A percentile compares a stretch with the other conserved stretches of the same genome.
phyloP scores from a whole-genome alignment of 1,284 basidiomycete genomes.

The Sanguinoderma infundibulare region DNA sequence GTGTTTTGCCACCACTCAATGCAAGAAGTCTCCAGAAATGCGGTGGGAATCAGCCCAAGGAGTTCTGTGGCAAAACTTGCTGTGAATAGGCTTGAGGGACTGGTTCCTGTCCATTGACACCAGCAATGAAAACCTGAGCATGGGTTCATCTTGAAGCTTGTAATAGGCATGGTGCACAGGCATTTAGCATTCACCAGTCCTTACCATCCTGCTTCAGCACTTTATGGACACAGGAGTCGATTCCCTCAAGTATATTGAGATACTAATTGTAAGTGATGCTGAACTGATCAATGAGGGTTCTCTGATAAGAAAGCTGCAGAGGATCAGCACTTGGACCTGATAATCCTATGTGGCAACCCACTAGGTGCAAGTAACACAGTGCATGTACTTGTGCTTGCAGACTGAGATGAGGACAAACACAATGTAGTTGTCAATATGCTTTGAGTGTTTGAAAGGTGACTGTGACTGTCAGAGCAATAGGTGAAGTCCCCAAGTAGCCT shows the following conservation, averaged over 20 bases:
- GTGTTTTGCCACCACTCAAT: background rate
- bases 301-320: background rate
- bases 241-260: background rate
- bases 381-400: background rate
- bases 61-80: no score
- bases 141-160: background rate
- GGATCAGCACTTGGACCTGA: background rate
- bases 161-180: background rate
- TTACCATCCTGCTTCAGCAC: background rate
- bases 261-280: background rate
- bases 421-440: background rate
- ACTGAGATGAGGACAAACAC: background rate
- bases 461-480: background rate
- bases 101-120: background rate
- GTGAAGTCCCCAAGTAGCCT: background rate
- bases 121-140: background rate
- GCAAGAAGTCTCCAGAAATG: no score
- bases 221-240: background rate
- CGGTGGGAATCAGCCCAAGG: no score
- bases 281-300: background rate
- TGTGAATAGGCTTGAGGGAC: background rate
- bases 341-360: no score
- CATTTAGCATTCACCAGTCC: background rate
- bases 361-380: background rate
- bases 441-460: background rate